Percentiles rank a stretch among this genome's conserved stretches.
Evolutionary conservation across 768 basidiomycete species (phyloP).

Genomic region (Peribolospora kevripleyi): DNA sequence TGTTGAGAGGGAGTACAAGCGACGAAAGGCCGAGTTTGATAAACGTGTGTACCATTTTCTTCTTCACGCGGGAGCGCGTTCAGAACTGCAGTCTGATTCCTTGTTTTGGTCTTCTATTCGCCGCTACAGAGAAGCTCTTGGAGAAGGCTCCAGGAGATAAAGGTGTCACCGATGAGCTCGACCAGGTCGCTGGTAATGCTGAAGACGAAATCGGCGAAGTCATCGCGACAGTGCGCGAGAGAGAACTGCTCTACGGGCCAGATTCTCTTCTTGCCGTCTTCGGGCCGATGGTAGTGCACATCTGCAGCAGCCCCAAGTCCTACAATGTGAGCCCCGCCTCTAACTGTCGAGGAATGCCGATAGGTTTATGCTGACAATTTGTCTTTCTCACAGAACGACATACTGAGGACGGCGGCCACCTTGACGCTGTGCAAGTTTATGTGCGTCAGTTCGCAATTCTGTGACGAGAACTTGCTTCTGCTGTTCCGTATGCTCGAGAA

Average conservation of each 20-base stretch:
- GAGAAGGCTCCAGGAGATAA: conserved; percentile 17
- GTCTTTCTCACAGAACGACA: conserved; percentile 37
- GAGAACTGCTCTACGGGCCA: conserved; percentile 60
- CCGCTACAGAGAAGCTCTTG: conserved; percentile 32
- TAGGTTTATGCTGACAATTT: background rate
- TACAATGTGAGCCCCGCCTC: conserved; percentile 41
- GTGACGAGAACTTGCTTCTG: conserved; percentile 61
- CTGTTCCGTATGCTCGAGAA: conserved; percentile 87
- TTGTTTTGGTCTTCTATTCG: background rate
- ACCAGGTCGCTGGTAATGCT: conserved; percentile 88
- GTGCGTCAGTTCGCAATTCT: conserved; percentile 81
- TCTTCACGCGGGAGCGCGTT: background rate
- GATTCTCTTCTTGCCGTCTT: conserved; percentile 59
- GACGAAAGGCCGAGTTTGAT: conserved; percentile 74
- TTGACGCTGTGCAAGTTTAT: conserved; percentile 86
- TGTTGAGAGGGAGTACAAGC: conserved; percentile 85
- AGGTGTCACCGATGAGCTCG: conserved; percentile 54
- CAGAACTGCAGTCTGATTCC: background rate
- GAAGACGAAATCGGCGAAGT: conserved; percentile 96
- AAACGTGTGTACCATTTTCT: conserved; percentile 29
- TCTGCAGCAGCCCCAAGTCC: conserved; percentile 68
- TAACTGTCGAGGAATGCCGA: too few species aligned
- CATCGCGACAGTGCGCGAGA: conserved; percentile 59
- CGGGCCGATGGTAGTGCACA: conserved; percentile 70
- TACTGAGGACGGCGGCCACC: conserved; percentile 61